Base-by-base conservation (phyloP, 73 alveolate genomes). In the Uronychia setigera region DNA sequence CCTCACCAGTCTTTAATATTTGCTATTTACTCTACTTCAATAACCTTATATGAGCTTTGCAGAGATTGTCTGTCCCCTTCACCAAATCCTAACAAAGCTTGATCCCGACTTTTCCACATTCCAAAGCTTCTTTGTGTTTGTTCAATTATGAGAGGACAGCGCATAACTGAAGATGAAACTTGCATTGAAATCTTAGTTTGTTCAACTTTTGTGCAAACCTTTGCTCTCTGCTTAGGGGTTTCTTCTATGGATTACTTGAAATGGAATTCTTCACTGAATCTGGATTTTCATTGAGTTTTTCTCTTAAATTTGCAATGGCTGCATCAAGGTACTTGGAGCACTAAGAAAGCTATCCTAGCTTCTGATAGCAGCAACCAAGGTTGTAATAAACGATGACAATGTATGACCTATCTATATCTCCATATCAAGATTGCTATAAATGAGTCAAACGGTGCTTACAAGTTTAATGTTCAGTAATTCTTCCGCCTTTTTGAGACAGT, bases 131-230 rank as follows among this genome's bases (percentile, higher is more conserved):
- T 14, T 79, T 79, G 57, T 86, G 92, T 35, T 33, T 78, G 29
- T 86, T 86, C 77, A 86, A 28, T 46, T 86, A 79, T 9, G 88
- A 79, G 58, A 86, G 88, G 31, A 86, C 86, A 31, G 92, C 92
- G 59, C 92, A 86, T 26, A 86, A 76, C 33, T 86, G 46, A 27
- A 86, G 81, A 35, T 86, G 92, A 59, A 86, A 86, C 67, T 86
- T 86, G 59, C 92, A 86, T 79, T 86, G 84, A 30, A 60, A 86
- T 46, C 92, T 86, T 46, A 78, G 75, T 32, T 86, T 59, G 46
- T 79, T 78, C 58, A 86, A 30, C 25, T 33, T 35, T 28, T 67
- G 33, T 29, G 84, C 81, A 0, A 85, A 33, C 26, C 31, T 30
- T 0, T 1, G 0, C 77, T 78, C 92, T 30, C 60, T 29, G 29